Evolutionary conservation across 371 early-diverging fungal species (phyloP).

Genomic region (Apophysomyces ossiformis): DNA sequence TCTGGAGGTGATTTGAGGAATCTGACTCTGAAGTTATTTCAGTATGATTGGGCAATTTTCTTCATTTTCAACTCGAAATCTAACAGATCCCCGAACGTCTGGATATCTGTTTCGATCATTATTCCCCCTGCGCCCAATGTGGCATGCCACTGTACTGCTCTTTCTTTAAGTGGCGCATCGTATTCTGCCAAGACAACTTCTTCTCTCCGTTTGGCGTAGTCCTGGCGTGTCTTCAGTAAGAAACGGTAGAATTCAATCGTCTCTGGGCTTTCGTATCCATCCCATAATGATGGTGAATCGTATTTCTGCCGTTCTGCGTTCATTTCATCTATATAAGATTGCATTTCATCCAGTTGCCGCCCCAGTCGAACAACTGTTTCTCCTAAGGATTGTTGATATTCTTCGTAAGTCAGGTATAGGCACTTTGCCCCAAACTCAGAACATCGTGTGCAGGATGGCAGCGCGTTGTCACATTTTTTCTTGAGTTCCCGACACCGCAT

Average conservation of each 20-base stretch:
- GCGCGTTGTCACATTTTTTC: slow-evolving; percentile 12
- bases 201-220: background rate
- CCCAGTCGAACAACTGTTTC: slow-evolving; percentile 10
- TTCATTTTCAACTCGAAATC: too few relatives aligned
- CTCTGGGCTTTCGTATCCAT: slow-evolving; percentile 10
- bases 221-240: slow-evolving; percentile 10
- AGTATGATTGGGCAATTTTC: too few relatives aligned
- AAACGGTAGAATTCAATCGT: slow-evolving; percentile 11
- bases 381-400: slow-evolving; percentile 12
- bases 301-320: background rate
- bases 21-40: too few relatives aligned
- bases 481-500: slow-evolving; percentile 17
- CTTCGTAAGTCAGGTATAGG: slow-evolving; percentile 12
- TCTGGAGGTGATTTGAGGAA: too few relatives aligned
- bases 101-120: slow-evolving; percentile 13
- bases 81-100: slow-evolving; percentile 7
- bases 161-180: background rate
- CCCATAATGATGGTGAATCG: slow-evolving; percentile 5
- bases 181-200: background rate
- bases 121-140: slow-evolving; percentile 9
- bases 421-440: slow-evolving; percentile 14
- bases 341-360: slow-evolving; percentile 10
- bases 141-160: slow-evolving; percentile 10
- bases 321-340: slow-evolving; percentile 4
- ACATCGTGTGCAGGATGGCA: slow-evolving; percentile 13